Percentiles rank a stretch among this genome's conserved stretches.
phyloP scores from a whole-genome alignment of 495 filamentous ascomycete genomes.

The Podospora pseudopauciseta region DNA sequence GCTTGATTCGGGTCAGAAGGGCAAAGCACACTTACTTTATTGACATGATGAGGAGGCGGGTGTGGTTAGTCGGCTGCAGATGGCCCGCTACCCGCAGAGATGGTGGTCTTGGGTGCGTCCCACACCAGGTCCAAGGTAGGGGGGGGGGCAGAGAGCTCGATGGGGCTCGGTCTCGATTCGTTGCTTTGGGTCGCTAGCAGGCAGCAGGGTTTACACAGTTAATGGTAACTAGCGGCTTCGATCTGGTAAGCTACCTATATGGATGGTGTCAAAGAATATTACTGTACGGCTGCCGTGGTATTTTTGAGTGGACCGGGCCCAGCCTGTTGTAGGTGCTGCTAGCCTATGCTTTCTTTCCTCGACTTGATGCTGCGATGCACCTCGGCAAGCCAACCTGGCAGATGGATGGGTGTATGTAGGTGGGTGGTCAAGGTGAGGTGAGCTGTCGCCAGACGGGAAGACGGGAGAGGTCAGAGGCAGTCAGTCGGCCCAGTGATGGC shows the following conservation, averaged over 20 bases:
- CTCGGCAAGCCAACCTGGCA: conserved; percentile 5
- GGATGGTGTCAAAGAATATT: background rate
- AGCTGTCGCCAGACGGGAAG: background rate
- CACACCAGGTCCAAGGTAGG: conserved; percentile 18
- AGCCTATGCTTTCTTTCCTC: conserved; percentile 20
- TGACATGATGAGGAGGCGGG: conserved; percentile 56
- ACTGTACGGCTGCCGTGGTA: conserved; percentile 5
- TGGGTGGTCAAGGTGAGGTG: background rate
- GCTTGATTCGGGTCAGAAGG: conserved; percentile 21
- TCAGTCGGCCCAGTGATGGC: no score
- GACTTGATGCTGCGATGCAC: conserved; percentile 8
- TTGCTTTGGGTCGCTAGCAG: conserved; percentile 25
- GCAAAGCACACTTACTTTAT: conserved; percentile 57
- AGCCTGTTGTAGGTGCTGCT: conserved; percentile 20
- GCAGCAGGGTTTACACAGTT: conserved; percentile 21
- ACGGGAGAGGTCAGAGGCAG: background rate
- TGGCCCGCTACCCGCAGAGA: conserved; percentile 26
- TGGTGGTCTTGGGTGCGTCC: conserved; percentile 26
- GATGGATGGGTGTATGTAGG: background rate
- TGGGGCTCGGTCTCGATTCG: conserved; percentile 34
- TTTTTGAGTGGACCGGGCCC: conserved; percentile 18
- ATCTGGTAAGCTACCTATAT: conserved; percentile 23
- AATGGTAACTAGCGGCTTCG: conserved; percentile 22
- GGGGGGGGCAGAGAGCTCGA: conserved; percentile 18
- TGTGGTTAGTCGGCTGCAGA: conserved; percentile 39